Conservation (phyloP, 768 basidiomycete species). For the Pholiota conissans region DNA sequence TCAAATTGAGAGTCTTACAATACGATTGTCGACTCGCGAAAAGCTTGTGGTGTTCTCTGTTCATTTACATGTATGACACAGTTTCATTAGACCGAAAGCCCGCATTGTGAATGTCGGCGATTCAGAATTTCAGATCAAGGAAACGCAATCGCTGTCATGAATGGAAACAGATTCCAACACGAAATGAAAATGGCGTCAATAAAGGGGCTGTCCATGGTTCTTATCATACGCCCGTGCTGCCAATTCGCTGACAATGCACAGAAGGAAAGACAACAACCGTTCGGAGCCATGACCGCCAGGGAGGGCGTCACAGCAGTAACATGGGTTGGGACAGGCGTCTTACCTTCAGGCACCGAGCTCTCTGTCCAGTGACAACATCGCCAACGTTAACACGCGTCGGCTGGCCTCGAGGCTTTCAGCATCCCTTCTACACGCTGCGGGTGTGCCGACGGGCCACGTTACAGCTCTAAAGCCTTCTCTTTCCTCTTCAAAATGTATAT, state of each 20-base stretch:
- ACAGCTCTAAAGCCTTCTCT: background rate
- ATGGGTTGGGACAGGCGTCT: background rate
- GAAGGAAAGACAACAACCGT: background rate
- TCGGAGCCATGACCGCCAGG: background rate
- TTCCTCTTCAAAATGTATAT: background rate
- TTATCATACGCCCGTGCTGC: background rate
- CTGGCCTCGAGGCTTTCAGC: slow-evolving; percentile 9
- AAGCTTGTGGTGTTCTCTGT: too few relatives aligned
- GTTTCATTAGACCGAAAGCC: too few relatives aligned
- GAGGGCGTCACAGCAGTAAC: background rate
- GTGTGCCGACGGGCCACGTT: background rate
- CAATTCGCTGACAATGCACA: background rate
- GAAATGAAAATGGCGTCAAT: too few relatives aligned
- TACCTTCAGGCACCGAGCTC: background rate
- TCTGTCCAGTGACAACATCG: background rate
- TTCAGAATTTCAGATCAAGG: too few relatives aligned
- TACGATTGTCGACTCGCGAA: too few relatives aligned
- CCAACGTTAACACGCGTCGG: background rate
- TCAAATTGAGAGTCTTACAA: too few relatives aligned
- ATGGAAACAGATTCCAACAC: too few relatives aligned
- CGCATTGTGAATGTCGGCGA: too few relatives aligned
- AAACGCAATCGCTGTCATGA: too few relatives aligned
- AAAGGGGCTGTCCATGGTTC: too few relatives aligned
- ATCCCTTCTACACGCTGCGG: slow-evolving; percentile 8
- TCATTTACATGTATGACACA: too few relatives aligned